Base-by-base conservation (phyloP, 495 filamentous ascomycete species). In the Podospora sp. region DNA sequence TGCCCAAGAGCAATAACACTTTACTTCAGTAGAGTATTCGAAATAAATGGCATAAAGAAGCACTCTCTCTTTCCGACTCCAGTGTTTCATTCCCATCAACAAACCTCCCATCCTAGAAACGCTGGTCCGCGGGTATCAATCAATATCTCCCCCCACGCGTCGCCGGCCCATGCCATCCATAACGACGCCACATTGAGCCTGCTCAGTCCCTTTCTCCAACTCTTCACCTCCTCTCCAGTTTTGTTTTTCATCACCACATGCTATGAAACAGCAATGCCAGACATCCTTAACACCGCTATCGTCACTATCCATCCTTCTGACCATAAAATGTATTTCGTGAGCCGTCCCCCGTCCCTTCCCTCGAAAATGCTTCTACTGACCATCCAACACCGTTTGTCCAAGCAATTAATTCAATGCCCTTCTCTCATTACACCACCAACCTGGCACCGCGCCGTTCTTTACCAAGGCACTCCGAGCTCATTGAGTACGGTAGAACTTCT, bases 401-500 rank as follows among this genome's bases (percentile, higher is more conserved):
- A 8, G 16, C 40, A 18, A 46, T 11, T 46, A 14, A 11, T 46
- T 2, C 40, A 46, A 46, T 2, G 12, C 40, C 40, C 2, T 46
- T 46, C 2, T 11, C 40, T 14, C 40, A 12, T 18, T 14, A 46
- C 5, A 11, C 40, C 9, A 12, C 5, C 40, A 12, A 46, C 11
- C 5, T 14, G 40, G 11, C 2, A 14, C 40, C 9, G 11, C 12
- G 40, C 40, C 4, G 2, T 11, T 46, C 4, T 46, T 11, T 11
- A 14, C 12, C 40, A 46, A 46, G 4, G 14, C 2, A 2, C 52
- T 6, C 20, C 22, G 24, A n/a, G 22, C 61, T 33, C 89, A 89
- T 73, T 90, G 87, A 64, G 91, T 91, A 65, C 89, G 82, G 76
- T 98, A 99, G 80, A 99, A 99, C 82, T 99, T 99, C 86, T 92